Base-by-base conservation (phyloP, 1,139 yeast species). In the Nakaseomyces bracarensis region DNA sequence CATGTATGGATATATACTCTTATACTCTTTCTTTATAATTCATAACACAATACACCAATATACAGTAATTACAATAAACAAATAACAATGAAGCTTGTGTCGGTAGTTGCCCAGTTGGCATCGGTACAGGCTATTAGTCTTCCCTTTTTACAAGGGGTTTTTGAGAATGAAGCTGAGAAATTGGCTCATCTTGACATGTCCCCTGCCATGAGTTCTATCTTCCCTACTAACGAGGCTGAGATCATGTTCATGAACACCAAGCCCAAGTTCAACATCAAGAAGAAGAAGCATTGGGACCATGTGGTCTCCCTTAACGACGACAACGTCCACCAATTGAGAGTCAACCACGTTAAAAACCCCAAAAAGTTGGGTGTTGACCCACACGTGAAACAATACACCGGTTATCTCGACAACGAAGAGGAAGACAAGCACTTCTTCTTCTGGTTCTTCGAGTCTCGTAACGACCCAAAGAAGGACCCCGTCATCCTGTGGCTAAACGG, bases 371-470 rank as follows among this genome's bases (percentile, higher is more conserved):
- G 89, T 25, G 64, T 87, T 47, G 96, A 87, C 65, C 68, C 70
- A 34, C 67, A 63, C 44, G 87, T 81, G 41, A 79, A 81, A 58
- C 96, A 86, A 64, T 81, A 79, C 61, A 75, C 93, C 36, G 96
- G 96, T 44, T 87, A 87, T 64, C 72, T 87, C 58, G 96, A 87
- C 60, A 81, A 84, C 42, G 79, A 75, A 16, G 34, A 16, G 48
- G 83, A 80, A 52, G 93, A 82, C 57, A 86, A 85, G 67, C 95
- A 86, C 64, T 76, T 81, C 58, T 82, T 81, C 65, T 82, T 72
- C 65, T 79, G 95, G 94, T 79, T 81, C 56, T 86, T 87, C 57
- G 96, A 86, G 64, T 80, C 93, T 43, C 78, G 96, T 68, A 83
- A 82, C 58, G 95, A 85, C 65, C 95, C 96, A 16, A 67, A 68